Evolutionary conservation across 306 rosid species (phyloP).

Genomic region (Cicer chorassanicum): DNA sequence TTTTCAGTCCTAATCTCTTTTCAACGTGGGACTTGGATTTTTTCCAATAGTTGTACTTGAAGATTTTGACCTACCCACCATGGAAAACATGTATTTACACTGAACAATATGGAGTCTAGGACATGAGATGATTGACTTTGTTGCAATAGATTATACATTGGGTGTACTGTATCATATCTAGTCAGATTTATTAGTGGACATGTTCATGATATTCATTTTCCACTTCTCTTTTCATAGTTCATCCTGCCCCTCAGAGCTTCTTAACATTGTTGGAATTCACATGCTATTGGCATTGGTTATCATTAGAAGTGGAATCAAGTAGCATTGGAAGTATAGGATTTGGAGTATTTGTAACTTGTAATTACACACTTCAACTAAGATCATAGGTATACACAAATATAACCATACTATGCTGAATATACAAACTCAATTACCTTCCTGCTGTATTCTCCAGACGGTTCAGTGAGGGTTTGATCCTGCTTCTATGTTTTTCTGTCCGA

Average conservation of each 20-base stretch:
- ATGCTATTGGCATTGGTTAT: background rate
- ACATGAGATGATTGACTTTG: constrained; percentile 23
- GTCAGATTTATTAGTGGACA: background rate
- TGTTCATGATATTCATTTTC: constrained; percentile 15
- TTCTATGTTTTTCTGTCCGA: background rate
- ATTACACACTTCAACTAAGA: too few relatives aligned
- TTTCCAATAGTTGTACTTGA: background rate
- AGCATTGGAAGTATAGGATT: background rate
- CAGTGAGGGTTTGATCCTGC: background rate
- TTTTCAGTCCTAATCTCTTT: too few relatives aligned
- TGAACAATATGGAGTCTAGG: background rate
- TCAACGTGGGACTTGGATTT: too few relatives aligned
- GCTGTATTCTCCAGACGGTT: background rate
- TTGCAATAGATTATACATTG: constrained; percentile 13
- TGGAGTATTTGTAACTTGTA: too few relatives aligned
- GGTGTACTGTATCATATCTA: background rate
- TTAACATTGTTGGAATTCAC: constrained; percentile 1
- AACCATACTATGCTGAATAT: too few relatives aligned
- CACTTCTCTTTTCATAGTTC: background rate
- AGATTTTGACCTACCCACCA: constrained; percentile 26
- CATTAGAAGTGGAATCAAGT: background rate
- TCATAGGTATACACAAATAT: too few relatives aligned
- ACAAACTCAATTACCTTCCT: background rate
- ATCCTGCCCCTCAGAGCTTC: background rate
- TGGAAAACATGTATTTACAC: constrained; percentile 15